Base-by-base conservation (phyloP, 2,329 filamentous ascomycete genomes). In the Fusarium sp. region DNA sequence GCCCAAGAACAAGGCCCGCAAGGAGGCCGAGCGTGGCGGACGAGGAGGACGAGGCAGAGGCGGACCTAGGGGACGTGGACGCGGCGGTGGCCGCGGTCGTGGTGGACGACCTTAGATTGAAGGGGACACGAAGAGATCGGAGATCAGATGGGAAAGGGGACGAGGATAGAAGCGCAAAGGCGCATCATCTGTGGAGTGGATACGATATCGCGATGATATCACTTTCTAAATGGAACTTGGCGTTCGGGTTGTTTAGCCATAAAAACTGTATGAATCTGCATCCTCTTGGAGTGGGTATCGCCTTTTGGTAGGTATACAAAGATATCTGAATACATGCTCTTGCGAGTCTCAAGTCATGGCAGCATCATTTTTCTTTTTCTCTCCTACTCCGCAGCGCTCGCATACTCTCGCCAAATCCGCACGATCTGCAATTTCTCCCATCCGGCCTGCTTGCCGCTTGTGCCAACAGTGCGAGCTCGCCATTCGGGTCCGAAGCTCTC, bases 1-100 rank as follows among this genome's bases (percentile, higher is more conserved):
- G 86, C 95, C 96, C 67, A 98, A 98, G 92, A 99, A 99, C 85
- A 99, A 99, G 90, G 95, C 96, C 27, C 90, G 95, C 79, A 99
- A 99, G 87, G 96, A 98, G 84, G 87, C 86, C 32, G 88, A 89
- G 63, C 84, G 90, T 49, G 87, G 88, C 16, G 84, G 79, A 12
- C 81, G 86, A 34, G 85, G 89, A 63, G 69, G 69, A 82, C 80
- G 87, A 30, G 84, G 86, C 32, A 79, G 86, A 52, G 84, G 86
- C 16, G 80, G 86, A 48, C 85, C 88, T 25, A 82, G 88, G 57
- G 88, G 88, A 20, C 81, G 87, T 41, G 62, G 88, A 20, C 81
- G 87, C 32, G 83, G 85, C 40, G 78, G 84, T 45, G 83, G 84
- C 20, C 79, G 83, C 46, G 80, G 82, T 30, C 80, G 81, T 58